Evolutionary conservation across 2,329 filamentous ascomycete genomes (phyloP), one percentile per base, ranked within the genome.

Genomic region (Fusarium sp.): DNA sequence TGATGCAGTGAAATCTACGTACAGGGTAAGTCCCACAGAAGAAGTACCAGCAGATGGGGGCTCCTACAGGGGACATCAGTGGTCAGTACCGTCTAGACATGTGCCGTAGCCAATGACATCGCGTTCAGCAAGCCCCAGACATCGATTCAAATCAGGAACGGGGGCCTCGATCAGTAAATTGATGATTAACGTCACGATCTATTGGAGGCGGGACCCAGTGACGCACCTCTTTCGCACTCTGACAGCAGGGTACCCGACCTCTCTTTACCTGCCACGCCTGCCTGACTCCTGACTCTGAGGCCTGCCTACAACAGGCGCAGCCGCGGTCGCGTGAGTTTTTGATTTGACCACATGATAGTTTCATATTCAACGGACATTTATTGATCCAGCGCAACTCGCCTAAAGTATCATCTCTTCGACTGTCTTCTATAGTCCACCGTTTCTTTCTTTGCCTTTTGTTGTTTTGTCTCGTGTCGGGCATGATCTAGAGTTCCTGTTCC

Each of bases 291-390:
- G 52, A 44, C 52, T 55, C 27, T 55, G 52, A 62, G 56, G 55
- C 70, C 69, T 70, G 48, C 70, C 69, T 70, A 48, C 69, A 42
- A 68, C 53, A 52, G 48, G 48, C 52, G 52, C 52, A 54, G 37
- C 27, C 56, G 30, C 56, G 60, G 64, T 73, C 74, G 71, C 73
- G 74, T 76, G 74, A 73, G 69, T 59, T 63, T 67, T 70, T 54
- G 60, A 49, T 69, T 62, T 49, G 58, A 60, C 69, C 74, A 75
- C 71, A 69, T 76, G 74, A 76, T 73, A 73, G 59, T 48, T 60
- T 59, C 56, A 46, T 40, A 11, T 46, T 38, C 54, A 26, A 27
- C 64, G 64, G 64, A 56, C 42, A 62, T 67, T 67, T 67, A 38
- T 67, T 67, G 63, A 67, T 67, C 64, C 64, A 56, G 42, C 32